phyloP scores from a whole-genome alignment of 1,284 basidiomycete species.

The Stygiomarasmius scandens region DNA sequence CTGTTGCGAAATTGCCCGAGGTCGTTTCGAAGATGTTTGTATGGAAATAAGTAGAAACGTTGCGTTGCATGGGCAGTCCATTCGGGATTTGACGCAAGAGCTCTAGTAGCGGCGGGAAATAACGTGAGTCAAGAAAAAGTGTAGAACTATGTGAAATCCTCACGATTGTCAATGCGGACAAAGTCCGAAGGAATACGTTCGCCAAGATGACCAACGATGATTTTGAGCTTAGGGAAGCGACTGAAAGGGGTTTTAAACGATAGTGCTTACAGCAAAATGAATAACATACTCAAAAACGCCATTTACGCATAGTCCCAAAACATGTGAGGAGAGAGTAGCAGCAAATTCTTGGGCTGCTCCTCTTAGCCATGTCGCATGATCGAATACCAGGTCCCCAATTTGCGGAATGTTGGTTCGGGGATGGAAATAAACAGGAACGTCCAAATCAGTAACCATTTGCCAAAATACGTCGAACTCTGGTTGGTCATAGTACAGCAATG shows the following conservation, averaged over 20 bases:
- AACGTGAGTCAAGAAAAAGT: too few species aligned
- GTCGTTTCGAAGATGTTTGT: slow-evolving; percentile 47
- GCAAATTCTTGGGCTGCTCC: slow-evolving; percentile 42
- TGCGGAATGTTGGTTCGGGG: slow-evolving; percentile 32
- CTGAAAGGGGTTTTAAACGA: slow-evolving; percentile 20
- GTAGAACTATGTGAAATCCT: slow-evolving; percentile 10
- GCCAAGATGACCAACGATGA: slow-evolving; percentile 46
- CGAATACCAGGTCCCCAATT: slow-evolving; percentile 29
- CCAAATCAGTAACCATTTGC: slow-evolving; percentile 14
- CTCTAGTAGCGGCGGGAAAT: too few species aligned
- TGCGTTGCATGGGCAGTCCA: slow-evolving; percentile 45
- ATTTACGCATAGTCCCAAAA: slow-evolving; percentile 42
- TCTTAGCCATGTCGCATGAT: slow-evolving; percentile 36
- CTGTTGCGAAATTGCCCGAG: slow-evolving; percentile 45
- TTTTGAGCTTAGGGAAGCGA: slow-evolving; percentile 41
- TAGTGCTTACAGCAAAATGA: neutral
- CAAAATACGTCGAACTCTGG: slow-evolving; percentile 19
- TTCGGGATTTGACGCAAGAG: neutral
- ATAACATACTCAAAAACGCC: slow-evolving; percentile 39
- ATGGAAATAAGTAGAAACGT: slow-evolving; percentile 41
- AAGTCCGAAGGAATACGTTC: slow-evolving; percentile 48
- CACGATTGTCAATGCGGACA: slow-evolving; percentile 41
- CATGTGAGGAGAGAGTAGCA: slow-evolving; percentile 40
- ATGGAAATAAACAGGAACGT: slow-evolving; percentile 21
- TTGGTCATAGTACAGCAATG: slow-evolving; percentile 28